Evolutionary conservation across 2,329 filamentous ascomycete species (phyloP), one percentile per base, ranked within the genome.

Genomic region (Epichloe festucae): DNA sequence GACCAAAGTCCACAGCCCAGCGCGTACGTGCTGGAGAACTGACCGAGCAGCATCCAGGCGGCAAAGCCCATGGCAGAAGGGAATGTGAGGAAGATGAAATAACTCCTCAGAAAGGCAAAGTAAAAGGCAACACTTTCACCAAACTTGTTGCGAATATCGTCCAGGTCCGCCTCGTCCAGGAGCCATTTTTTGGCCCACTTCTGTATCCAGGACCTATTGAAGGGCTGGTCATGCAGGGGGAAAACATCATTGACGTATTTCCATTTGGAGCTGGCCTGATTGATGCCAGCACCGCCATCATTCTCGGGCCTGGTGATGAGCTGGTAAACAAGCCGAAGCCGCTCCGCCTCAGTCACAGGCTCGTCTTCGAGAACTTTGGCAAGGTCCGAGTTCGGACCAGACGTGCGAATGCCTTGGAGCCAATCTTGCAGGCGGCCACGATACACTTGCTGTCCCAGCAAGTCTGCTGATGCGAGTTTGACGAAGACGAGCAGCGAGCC

Each of bases 41-140:
- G 79, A 8, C 89, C 89, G 0, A 95, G 73, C n/a, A 95, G 72
- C 34, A 90, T 67, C 87, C 89, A 96, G 12, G 85, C 79, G 1
- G 78, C 74, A 41, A 87, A 74, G 3, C 91, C 91, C 59, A 93
- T 82, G 4, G 74, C 81, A 1, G 90, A 87, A 0, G 89, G 89
- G 54, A 91, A 84, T n/a, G 87, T 68, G 27, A 95, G 73, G 63
- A 94, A 95, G 53, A 81, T 76, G 63, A 95, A 94, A 69, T 97
- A 97, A 36, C 85, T 85, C 63, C 95, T 87, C 35, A 94, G 77
- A 63, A 97, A 97, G 40, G 90, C 89, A 65, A 95, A 97, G 71
- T 97, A 97, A 67, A 67, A 95, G 38, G 87, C 91, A 53, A 96
- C 86, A 64, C 81, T 85, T 66, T 91, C 85, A 47, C 88, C 88